Base-by-base conservation (phyloP, 169 alveolate species). In the Cryptosporidium ryanae region DNA sequence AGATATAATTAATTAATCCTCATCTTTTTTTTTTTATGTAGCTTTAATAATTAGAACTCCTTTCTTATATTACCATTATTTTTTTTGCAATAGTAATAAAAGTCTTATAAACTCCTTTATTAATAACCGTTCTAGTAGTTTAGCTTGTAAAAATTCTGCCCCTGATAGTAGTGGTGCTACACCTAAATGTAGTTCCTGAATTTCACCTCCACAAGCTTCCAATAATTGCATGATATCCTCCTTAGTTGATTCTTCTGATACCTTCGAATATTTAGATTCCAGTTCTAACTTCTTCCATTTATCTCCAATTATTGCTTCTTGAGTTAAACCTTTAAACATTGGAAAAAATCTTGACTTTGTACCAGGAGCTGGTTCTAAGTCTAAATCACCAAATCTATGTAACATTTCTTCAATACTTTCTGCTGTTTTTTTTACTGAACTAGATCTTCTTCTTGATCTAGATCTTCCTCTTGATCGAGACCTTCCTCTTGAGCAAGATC, bases 401-500 rank as follows among this genome's bases (percentile, higher is more conserved):
- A 17, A 15, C 21, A 21, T 18, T 31, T 31, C 52, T 12, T 50
- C 32, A 4, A 13, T 18, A 13, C 29, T 13, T 32, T 34, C 44
- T 1, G 59, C n/a, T n/a, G n/a, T 17, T 32, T 21, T 65, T 65
- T 27, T 8, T 57, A 21, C 23, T 12, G 66, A 57, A 12, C 66
- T 21, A 18, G 68, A 63, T 25, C 48, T 63, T 63, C 48, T 25
- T 63, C 68, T 63, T 23, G 68, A 63, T 23, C 48, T 63, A 3
- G 68, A 63, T 63, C 34, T 27, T 23, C 48, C 3, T 63, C 68
- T 63, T 63, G 68, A 5, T 66, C 82, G 31, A 8, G 82, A 31
- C 12, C 27, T 66, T 44, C 44, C 17, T 15, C 59, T 66, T 23
- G 82, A 63, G 13, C 46, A 7, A 38, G 32, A 4, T 29, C 34